Percentiles rank a stretch among this genome's conserved stretches.
Evolutionary conservation across 768 basidiomycete genomes (phyloP).

Genomic region (Leccinum disarticulatum): DNA sequence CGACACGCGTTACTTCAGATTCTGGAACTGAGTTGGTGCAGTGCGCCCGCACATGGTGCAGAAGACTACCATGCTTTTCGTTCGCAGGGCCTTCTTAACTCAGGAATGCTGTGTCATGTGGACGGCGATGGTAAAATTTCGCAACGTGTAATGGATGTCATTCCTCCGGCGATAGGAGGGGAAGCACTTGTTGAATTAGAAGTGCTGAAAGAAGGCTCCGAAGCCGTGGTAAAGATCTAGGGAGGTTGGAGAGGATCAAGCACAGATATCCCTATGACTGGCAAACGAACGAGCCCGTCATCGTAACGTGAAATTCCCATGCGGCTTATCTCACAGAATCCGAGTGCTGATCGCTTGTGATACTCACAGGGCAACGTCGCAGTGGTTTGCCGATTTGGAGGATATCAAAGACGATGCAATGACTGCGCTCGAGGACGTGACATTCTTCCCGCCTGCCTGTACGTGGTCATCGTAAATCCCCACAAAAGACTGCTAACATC

Average conservation of each 20-base stretch:
- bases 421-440: conserved; percentile 63
- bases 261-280: conserved; percentile 97
- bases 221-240: conserved; percentile 63
- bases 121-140: conserved; percentile 75
- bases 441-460: conserved; percentile 80
- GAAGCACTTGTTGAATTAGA: conserved; percentile 61
- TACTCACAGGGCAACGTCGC: conserved; percentile 74
- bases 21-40: conserved; percentile 97
- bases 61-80: conserved; percentile 87
- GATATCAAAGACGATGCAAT: conserved; percentile 78
- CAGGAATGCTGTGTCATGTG: conserved; percentile 76
- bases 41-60: conserved; percentile 90
- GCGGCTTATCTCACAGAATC: not conserved
- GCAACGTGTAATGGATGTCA: conserved; percentile 51
- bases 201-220: conserved; percentile 71
- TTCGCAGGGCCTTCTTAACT: conserved; percentile 47
- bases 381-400: conserved; percentile 96
- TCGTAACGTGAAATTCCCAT: conserved; percentile 66
- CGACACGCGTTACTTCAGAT: conserved; percentile 75
- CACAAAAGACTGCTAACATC: not conserved
- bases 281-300: conserved; percentile 92
- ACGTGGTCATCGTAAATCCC: conserved; percentile 26
- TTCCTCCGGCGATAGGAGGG: conserved; percentile 39
- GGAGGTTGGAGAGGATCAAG: conserved; percentile 61
- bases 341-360: not conserved